Evolutionary conservation across 192 early-diverging fungal species (phyloP).

Genomic region (Chytriomyces sp.): DNA sequence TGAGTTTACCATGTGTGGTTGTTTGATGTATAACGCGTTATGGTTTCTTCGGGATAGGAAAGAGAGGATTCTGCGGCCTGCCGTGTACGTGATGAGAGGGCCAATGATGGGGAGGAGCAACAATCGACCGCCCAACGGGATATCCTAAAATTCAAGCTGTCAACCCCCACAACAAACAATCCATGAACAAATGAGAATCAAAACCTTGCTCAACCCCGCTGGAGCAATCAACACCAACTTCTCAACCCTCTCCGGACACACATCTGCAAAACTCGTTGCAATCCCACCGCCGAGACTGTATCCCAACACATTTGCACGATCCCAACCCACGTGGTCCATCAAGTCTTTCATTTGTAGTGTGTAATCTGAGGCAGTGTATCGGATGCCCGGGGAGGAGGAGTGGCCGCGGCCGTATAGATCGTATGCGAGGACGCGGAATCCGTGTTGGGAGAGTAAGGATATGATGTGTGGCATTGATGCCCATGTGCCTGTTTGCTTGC

Average conservation of each 20-base stretch:
- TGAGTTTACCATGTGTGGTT: background rate
- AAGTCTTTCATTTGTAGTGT: constrained; percentile 49
- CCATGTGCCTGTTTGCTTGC: constrained; percentile 9
- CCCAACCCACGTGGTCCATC: constrained; percentile 54
- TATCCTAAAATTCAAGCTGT: background rate
- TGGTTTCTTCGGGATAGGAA: background rate
- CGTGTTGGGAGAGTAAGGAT: constrained; percentile 39
- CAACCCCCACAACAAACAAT: no score
- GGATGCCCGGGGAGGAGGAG: constrained; percentile 44
- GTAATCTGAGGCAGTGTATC: constrained; percentile 48
- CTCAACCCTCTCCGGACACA: constrained; percentile 49
- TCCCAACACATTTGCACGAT: constrained; percentile 44
- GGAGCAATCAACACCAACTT: constrained; percentile 52
- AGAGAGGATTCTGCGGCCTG: background rate
- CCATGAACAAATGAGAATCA: background rate
- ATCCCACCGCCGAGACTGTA: constrained; percentile 58
- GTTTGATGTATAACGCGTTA: background rate
- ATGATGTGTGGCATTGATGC: constrained; percentile 36
- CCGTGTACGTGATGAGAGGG: background rate
- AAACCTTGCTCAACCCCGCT: constrained; percentile 47
- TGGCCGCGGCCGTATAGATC: constrained; percentile 61
- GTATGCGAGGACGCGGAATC: constrained; percentile 49
- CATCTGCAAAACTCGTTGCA: constrained; percentile 47
- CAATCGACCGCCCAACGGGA: background rate
- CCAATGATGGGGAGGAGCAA: background rate